Base-by-base conservation (phyloP, 257 asterid species). In the Salvia splendens region DNA sequence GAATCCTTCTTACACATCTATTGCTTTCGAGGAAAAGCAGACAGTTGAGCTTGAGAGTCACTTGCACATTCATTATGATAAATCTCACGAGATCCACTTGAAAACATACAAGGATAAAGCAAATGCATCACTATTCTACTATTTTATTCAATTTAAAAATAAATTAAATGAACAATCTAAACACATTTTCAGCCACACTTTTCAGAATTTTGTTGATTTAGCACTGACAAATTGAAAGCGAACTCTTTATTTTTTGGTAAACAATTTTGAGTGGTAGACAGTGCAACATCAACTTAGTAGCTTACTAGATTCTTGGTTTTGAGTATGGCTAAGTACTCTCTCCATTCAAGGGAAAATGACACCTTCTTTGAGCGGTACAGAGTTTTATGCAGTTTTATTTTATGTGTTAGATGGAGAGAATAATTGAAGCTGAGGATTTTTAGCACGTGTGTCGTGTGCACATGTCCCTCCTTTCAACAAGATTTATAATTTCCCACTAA, bases 31-130 rank as follows among this genome's bases (percentile, higher is more conserved):
- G 17, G 24, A 42, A 62, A 72, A 63, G 71, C 11, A 38, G 42
- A 65, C 55, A 48, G 68, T 57, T 73, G 77, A 65, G 68, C n/a
- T n/a, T n/a, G n/a, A n/a, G n/a, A n/a, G 58, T 5, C 73, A 65
- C 55, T 35, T 57, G 54, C 67, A 56, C 68, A 55, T 40, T 50
- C 57, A 51, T 63, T 56, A 9, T 69, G 16, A 64, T 57, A 76
- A 57, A 40, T 49, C 50, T 64, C 72, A 75, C 73, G 72, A 70
- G 76, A 75, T 75, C 68, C 76, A 70, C 65, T 65, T 75, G 73
- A 75, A 38, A 8, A 63, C 36, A 33, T n/a, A 38, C 53, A 68
- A 38, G 5, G 32, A 14, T 57, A 38, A 64, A 16, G 60, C 20
- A 4, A n/a, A n/a, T n/a, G n/a, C 28, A 38, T 15, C 49, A 59